Base-by-base conservation (phyloP, 225 moss, liverwort and hornwort genomes). In the Polytrichum formosum region DNA sequence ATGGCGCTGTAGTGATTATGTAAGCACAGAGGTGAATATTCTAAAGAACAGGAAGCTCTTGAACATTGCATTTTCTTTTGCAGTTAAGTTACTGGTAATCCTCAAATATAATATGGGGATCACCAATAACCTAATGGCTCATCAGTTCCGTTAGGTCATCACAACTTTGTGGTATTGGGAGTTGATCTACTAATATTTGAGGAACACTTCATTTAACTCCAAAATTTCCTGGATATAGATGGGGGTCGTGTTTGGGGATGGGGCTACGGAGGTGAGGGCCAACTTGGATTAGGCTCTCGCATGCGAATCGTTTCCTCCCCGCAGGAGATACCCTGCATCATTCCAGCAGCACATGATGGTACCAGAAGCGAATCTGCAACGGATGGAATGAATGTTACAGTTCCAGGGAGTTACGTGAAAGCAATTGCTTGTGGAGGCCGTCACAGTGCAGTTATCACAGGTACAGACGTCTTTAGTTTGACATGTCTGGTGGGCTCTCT, bases 241-340 rank as follows among this genome's bases (percentile, higher is more conserved):
- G 79, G 76, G 59, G 94, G 97, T 18, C 83, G 90, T 66, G 87
- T 94, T n/a, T 98, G 97, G 97, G 94, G 91, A 71, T 98, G 97
- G 97, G 97, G 97, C 70, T 98, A 92, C 70, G 92, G 97, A 75
- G 94, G 89, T 56, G 97, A 98, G 76, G 97, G 97, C 64, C 97
- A 98, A 65, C 91, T 98, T 63, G 94, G 97, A 70, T 77, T 94
- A 67, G 92, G 97, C 73, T 83, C 85, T 5, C 92, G 94, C 8
- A 75, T 88, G 80, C 84, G 88, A 28, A 80, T 90, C 76, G 88
- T 90, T 53, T 87, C 92, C 30, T 85, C 85, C 21, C 97, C 97
- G 21, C 94, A 92, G 67, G 73, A 76, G 5, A 88, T 97, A 54
- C 70, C 79, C 25, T 87, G 69, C 70, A 72, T 93, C 62, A 84